Percentiles rank a stretch among this genome's conserved stretches.
These are phyloP conservation scores for Petunia hybrid DNA, from an alignment of 305 asterid species.

Conservation along the genomic window DNA sequence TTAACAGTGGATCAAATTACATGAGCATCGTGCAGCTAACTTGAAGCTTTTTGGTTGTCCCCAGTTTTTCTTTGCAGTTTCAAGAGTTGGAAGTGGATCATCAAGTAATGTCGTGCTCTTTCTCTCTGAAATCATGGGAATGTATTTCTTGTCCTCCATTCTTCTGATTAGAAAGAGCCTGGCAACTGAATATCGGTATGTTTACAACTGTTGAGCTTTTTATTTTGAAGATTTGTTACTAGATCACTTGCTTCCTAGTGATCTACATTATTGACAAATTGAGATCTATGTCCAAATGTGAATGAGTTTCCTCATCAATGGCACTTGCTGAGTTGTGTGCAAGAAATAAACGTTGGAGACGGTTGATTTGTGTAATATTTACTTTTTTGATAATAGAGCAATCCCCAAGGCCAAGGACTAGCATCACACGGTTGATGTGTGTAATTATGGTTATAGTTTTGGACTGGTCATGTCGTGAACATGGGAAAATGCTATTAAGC, in stretches of 20 bases:
- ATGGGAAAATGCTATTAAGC: neutral
- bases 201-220: slow-evolving; percentile 13
- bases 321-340: neutral
- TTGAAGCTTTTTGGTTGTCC: slow-evolving; percentile 20
- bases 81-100: slow-evolving; percentile 99
- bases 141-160: slow-evolving; percentile 95
- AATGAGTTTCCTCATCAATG: neutral
- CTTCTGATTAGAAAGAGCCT: slow-evolving; percentile 93
- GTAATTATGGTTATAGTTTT: neutral
- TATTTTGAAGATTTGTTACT: neutral
- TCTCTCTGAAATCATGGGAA: slow-evolving; percentile 99
- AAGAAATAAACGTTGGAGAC: neutral
- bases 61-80: slow-evolving; percentile 97
- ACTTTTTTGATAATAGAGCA: neutral
- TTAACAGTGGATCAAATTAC: too few species aligned
- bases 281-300: neutral
- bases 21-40: slow-evolving; percentile 1
- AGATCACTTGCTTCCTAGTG: neutral
- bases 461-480: neutral
- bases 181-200: slow-evolving; percentile 92
- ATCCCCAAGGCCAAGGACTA: too few species aligned
- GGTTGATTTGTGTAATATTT: neutral
- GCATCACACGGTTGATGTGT: neutral
- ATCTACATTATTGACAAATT: neutral
- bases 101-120: slow-evolving; percentile 97